phyloP scores from a whole-genome alignment of 148 eudicot genomes.

The Camellia lanceoleosa region DNA sequence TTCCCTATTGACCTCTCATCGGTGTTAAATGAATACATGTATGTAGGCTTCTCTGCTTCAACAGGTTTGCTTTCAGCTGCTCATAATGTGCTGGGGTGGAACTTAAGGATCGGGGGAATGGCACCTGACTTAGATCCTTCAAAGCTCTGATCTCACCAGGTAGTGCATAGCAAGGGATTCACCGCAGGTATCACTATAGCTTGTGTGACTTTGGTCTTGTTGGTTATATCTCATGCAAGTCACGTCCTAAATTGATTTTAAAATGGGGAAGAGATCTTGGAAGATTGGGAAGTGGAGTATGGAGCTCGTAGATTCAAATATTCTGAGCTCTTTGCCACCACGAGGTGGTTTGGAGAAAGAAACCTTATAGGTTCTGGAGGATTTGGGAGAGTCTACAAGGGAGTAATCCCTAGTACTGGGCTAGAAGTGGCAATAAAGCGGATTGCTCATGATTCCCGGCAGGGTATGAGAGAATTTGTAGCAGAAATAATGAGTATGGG shows the following conservation, averaged over 20 bases:
- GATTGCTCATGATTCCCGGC: slow-evolving; percentile 20
- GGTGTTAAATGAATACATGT: slow-evolving; percentile 8
- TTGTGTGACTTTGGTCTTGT: slow-evolving; percentile 5
- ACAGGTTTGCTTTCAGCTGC: slow-evolving; percentile 11
- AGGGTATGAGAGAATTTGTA: slow-evolving; percentile 22
- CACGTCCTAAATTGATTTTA: not conserved
- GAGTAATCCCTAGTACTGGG: slow-evolving; percentile 17
- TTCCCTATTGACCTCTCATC: slow-evolving; percentile 17
- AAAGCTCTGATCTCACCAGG: slow-evolving; percentile 8
- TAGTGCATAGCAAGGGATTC: slow-evolving; percentile 14
- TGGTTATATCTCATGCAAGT: slow-evolving; percentile 8
- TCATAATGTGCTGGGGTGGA: slow-evolving; percentile 20
- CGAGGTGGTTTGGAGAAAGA: slow-evolving; percentile 15
- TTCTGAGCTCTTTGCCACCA: slow-evolving; percentile 16
- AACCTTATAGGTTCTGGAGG: slow-evolving; percentile 20
- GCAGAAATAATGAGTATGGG: slow-evolving; percentile 19
- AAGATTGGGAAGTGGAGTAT: slow-evolving; percentile 21
- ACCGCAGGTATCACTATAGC: slow-evolving; percentile 9
- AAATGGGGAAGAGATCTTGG: slow-evolving; percentile 3
- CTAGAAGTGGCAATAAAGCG: slow-evolving; percentile 25
- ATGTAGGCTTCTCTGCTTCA: slow-evolving; percentile 19
- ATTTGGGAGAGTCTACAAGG: slow-evolving; percentile 21
- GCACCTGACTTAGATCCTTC: slow-evolving; percentile 21
- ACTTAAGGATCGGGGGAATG: slow-evolving; percentile 10
- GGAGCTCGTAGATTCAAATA: slow-evolving; percentile 24